Evolutionary conservation across 768 basidiomycete genomes (phyloP).

Genomic region (Cystobasidium onofrii): DNA sequence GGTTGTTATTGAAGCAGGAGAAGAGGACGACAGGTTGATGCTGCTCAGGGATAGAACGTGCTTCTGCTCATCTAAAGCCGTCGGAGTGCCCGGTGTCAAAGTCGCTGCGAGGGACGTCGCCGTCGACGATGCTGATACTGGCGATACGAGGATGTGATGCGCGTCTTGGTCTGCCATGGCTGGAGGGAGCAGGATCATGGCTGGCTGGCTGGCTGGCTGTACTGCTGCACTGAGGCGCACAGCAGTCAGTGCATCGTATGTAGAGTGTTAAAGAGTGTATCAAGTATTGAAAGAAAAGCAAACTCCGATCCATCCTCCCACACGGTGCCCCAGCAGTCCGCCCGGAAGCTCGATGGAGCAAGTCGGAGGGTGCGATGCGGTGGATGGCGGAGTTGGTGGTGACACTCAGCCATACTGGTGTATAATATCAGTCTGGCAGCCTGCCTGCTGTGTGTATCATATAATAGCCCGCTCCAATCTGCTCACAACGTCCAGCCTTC

Average conservation of each 20-base stretch:
- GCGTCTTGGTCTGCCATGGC: background rate
- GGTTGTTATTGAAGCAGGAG: background rate
- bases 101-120: background rate
- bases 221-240: background rate
- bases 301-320: no score
- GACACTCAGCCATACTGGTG: no score
- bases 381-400: background rate
- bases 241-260: background rate
- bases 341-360: background rate
- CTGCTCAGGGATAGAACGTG: background rate
- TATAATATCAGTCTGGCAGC: no score
- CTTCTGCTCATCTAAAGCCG: background rate
- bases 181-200: background rate
- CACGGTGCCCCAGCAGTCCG: background rate
- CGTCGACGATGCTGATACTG: background rate
- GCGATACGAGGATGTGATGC: background rate
- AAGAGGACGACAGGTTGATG: background rate
- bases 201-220: no score
- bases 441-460: no score
- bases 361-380: background rate
- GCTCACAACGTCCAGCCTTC: no score
- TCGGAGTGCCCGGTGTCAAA: background rate
- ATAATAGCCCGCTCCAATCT: no score
- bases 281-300: no score
- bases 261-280: no score